These are phyloP conservation scores for Luvunga scandens DNA, from an alignment of 345 rosid species.

Conservation along the genomic window DNA sequence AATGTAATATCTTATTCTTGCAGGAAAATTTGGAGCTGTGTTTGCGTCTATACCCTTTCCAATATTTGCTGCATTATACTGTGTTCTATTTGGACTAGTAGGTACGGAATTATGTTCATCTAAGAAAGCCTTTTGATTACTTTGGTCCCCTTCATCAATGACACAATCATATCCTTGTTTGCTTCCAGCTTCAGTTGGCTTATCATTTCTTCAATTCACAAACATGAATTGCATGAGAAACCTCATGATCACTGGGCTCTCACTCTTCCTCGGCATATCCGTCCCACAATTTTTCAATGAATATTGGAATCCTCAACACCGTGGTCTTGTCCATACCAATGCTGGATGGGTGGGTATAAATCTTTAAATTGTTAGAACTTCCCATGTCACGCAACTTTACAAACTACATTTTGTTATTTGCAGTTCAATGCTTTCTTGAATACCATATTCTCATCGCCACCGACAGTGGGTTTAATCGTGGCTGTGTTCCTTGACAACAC, in stretches of 20 bases:
- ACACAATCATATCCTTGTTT: background rate
- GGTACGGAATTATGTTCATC: conserved; percentile 37
- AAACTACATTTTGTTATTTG: conserved; percentile 3
- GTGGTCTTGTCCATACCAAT: conserved; percentile 75
- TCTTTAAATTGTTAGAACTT: background rate
- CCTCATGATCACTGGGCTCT: conserved; percentile 72
- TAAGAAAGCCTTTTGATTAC: background rate
- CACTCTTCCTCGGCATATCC: conserved; percentile 86
- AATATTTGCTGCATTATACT: conserved; percentile 80
- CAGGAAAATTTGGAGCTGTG: conserved; percentile 97
- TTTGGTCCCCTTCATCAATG: background rate
- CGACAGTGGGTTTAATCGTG: conserved; percentile 69
- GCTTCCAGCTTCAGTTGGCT: conserved; percentile 76
- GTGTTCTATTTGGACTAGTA: conserved; percentile 87
- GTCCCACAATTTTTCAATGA: conserved; percentile 77
- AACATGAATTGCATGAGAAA: conserved; percentile 97
- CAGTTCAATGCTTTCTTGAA: conserved; percentile 89
- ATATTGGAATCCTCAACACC: conserved; percentile 54
- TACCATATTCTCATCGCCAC: conserved; percentile 84
- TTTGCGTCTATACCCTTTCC: conserved; percentile 97
- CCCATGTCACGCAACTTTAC: background rate
- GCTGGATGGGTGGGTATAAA: conserved; percentile 75
- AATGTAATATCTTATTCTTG: background rate
- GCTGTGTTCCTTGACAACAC: conserved; percentile 87
- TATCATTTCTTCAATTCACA: conserved; percentile 96